Percentiles rank a stretch among this genome's conserved stretches.
Evolutionary conservation across 2,329 filamentous ascomycete species (phyloP).

Genomic region (Phaeoacremonium minimum): DNA sequence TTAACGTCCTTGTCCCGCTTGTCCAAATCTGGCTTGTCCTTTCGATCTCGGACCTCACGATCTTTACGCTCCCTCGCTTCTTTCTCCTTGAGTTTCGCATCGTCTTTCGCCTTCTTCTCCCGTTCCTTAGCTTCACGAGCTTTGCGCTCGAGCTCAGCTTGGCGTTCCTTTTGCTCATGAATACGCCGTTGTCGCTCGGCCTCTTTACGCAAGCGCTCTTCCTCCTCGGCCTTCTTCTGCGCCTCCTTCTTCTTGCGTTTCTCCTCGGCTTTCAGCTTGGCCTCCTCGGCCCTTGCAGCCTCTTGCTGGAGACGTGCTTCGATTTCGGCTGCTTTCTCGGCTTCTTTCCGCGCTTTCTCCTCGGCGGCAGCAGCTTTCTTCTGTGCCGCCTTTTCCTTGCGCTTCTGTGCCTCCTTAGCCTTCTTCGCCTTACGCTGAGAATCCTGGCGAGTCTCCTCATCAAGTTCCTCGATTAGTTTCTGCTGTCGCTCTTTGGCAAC

Average conservation of each 20-base stretch:
- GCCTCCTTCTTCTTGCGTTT: slow-evolving; percentile 88
- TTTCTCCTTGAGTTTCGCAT: slow-evolving; percentile 74
- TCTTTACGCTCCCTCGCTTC: slow-evolving; percentile 62
- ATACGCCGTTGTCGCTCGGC: slow-evolving; percentile 75
- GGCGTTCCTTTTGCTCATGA: slow-evolving; percentile 81
- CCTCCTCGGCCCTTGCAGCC: slow-evolving; percentile 74
- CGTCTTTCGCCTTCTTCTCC: slow-evolving; percentile 81
- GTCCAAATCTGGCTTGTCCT: slow-evolving; percentile 54
- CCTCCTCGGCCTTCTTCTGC: slow-evolving; percentile 84
- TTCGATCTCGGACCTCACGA: slow-evolving; percentile 51
- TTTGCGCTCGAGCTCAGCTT: slow-evolving; percentile 82
- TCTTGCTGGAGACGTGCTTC: slow-evolving; percentile 71
- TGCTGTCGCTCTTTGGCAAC: slow-evolving; percentile 89
- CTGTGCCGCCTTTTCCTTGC: slow-evolving; percentile 86
- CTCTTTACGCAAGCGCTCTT: slow-evolving; percentile 80
- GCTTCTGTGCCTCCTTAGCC: slow-evolving; percentile 88
- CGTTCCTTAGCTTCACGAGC: slow-evolving; percentile 73
- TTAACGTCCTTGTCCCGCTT: slow-evolving; percentile 56
- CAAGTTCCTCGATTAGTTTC: slow-evolving; percentile 84
- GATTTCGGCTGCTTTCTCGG: slow-evolving; percentile 85
- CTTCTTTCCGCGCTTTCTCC: slow-evolving; percentile 81
- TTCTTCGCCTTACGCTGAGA: slow-evolving; percentile 86
- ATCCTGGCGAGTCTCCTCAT: slow-evolving; percentile 75
- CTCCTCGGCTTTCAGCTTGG: slow-evolving; percentile 78
- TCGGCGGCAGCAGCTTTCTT: slow-evolving; percentile 89